Evolutionary conservation across 164 flowering plant species (phyloP).

Genomic region (Berberis thunbergii): DNA sequence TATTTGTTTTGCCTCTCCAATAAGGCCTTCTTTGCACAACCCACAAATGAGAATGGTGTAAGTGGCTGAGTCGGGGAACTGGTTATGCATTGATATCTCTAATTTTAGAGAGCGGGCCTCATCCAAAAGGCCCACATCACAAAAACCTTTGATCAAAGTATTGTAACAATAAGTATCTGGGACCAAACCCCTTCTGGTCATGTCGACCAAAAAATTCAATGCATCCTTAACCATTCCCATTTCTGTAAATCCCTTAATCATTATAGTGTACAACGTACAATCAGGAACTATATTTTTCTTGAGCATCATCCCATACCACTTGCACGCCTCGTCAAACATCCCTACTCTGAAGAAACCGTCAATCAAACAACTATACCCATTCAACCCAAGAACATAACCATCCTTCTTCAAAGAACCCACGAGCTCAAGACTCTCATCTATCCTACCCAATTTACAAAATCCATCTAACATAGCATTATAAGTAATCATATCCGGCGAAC

Average conservation of each 20-base stretch:
- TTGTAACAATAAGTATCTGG: conserved; percentile 78
- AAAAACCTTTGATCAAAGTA: conserved; percentile 69
- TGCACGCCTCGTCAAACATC: conserved; percentile 47
- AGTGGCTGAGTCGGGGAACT: conserved; percentile 50
- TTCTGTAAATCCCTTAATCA: conserved; percentile 55
- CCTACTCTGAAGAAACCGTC: conserved; percentile 59
- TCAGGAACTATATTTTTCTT: conserved; percentile 47
- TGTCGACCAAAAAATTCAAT: conserved; percentile 36
- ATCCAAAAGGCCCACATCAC: conserved; percentile 57
- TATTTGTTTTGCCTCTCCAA: conserved; percentile 55
- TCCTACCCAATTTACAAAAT: conserved; percentile 48
- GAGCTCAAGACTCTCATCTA: conserved; percentile 53
- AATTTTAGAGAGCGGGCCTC: conserved; percentile 53
- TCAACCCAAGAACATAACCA: conserved; percentile 38
- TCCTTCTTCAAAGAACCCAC: conserved; percentile 31
- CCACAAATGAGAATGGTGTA: conserved; percentile 76
- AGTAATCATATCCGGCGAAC: conserved; percentile 36
- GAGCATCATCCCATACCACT: conserved; percentile 31
- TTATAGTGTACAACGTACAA: conserved; percentile 47
- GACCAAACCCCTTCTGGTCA: conserved; percentile 45
- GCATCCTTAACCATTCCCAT: conserved; percentile 50
- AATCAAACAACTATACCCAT: conserved; percentile 57
- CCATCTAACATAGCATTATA: conserved; percentile 61
- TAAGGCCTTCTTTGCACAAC: conserved; percentile 63
- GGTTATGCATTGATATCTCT: conserved; percentile 46